phyloP scores from a whole-genome alignment of 345 rosid genomes.

The Salix caprea region DNA sequence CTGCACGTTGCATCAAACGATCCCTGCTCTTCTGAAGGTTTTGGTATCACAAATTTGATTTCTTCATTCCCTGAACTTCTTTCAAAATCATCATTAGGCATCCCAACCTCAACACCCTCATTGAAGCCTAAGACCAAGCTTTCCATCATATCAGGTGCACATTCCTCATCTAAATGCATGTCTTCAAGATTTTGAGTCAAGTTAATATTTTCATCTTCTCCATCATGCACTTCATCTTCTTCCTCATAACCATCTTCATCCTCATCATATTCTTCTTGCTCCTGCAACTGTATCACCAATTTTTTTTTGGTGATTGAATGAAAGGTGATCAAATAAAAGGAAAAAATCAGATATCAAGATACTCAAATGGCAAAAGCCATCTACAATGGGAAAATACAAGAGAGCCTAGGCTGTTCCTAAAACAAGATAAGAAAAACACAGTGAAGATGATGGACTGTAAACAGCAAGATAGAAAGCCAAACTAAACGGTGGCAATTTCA shows the following conservation, averaged over 20 bases:
- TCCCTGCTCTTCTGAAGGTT: conserved; percentile 35
- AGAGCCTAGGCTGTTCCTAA: background rate
- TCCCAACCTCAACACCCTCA: conserved; percentile 80
- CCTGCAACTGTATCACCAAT: conserved; percentile 42
- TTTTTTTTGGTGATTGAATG: background rate
- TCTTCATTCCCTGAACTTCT: conserved; percentile 51
- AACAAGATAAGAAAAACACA: background rate
- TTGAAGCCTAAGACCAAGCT: conserved; percentile 78
- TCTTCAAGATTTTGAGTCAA: conserved; percentile 52
- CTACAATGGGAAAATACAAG: background rate
- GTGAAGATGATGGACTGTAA: background rate
- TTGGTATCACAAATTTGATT: conserved; percentile 35
- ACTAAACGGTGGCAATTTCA: background rate
- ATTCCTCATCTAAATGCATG: conserved; percentile 57
- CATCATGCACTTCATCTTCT: conserved; percentile 74
- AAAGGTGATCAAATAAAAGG: background rate
- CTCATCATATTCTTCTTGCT: conserved; percentile 94
- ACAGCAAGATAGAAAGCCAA: too few species aligned
- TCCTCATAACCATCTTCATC: conserved; percentile 85
- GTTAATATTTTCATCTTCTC: conserved; percentile 58
- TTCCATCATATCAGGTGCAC: conserved; percentile 39
- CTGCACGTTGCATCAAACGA: conserved; percentile 32
- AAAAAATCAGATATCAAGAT: background rate
- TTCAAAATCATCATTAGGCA: conserved; percentile 76
- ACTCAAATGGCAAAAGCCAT: background rate